Evolutionary conservation across 306 rosid species (phyloP), one percentile per base, ranked within the genome.

Genomic region (Gleditsia sinensis): DNA sequence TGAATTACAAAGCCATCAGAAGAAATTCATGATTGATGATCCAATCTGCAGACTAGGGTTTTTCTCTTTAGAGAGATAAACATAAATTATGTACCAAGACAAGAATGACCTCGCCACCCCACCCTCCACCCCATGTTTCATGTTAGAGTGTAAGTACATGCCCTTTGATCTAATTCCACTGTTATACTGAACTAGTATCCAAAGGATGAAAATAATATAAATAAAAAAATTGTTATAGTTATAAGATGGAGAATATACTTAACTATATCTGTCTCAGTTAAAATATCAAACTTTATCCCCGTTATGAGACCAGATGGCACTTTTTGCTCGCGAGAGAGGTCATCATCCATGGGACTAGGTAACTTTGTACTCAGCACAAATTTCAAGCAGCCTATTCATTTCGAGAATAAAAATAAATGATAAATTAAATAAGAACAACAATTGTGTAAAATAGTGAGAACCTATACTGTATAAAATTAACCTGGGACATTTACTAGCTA

Each of bases 301-400:
- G 73, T 83, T 71, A 92, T 51, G 72, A 62, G 48, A 75, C 79
- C 87, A 7, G 34, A 36, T 67, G 90, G 91, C 67, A 73, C 70
- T 14, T 48, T 65, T 72, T 80, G 83, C 71, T 71, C 87, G 3
- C 40, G 70, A 42, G 43, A 43, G 45, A 80, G 62, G 61, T 84
- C 88, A 62, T 81, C 69, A 59, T 81, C 95, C 97, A 91, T 91
- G 83, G 82, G 75, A 79, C 67, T 78, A 8, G 63, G 51, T 68
- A 49, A 55, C 74, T 82, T 80, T 45, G 66, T 67, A 64, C 63
- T 53, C 21, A 54, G 78, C 76, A 76, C 32, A 82, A 53, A 76
- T 71, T 69, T 73, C 70, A 69, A 68, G 83, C 65, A 66, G 59
- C 87, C 94, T 83, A 14, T 59, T 78, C 71, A 80, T 72, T 81